Base-by-base conservation (phyloP, 2,329 filamentous ascomycete species). In the Paracamarosporium sp. region DNA sequence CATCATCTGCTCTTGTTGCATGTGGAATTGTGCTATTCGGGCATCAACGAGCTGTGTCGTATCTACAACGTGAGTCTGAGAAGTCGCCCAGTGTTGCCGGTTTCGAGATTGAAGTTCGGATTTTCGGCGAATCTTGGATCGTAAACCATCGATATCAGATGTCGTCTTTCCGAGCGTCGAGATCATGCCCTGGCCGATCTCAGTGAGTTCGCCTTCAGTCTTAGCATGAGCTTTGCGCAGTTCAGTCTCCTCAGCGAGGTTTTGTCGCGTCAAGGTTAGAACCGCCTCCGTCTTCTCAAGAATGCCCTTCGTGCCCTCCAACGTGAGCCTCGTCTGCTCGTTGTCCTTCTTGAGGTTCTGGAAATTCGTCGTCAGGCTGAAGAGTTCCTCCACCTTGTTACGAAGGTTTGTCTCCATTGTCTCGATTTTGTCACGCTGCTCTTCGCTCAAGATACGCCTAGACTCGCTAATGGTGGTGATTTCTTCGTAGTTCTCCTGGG, bases 381-480 rank as follows among this genome's bases (percentile, higher is more conserved):
- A 93, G 0, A 99, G 83, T 74, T 99, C 93, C 69, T 98, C 93
- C 1, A 96, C 89, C 75, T 97, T 98, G 79, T 96, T 95, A 22
- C 92, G 88, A 53, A 99, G 82, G 69, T 95, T 97, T 35, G 86
- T 86, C 75, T 99, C 95, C 80, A 98, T 89, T 0, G 92, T 93
- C 72, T 96, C 92, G 45, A 99, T 93, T 75, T 92, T 94, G 65
- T 94, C 93, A 7, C 88, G 86, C 70, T 98, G 94, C 73, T 99
- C 95, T 68, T 98, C 94, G 65, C 90, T 90, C 36, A 98, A 85
- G 61, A 98, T 97, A 12, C 92, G 85, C 51, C 93, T 86, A 2
- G 94, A 97, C 76, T 99, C 95, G 76, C 91, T 97, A 74, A 97
- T 89, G 5, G 91, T 90, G 0, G 89, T 94, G 79, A 99, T 90